Evolutionary conservation across 2,329 filamentous ascomycete genomes (phyloP).

Genomic region (Chaetomium sp.): DNA sequence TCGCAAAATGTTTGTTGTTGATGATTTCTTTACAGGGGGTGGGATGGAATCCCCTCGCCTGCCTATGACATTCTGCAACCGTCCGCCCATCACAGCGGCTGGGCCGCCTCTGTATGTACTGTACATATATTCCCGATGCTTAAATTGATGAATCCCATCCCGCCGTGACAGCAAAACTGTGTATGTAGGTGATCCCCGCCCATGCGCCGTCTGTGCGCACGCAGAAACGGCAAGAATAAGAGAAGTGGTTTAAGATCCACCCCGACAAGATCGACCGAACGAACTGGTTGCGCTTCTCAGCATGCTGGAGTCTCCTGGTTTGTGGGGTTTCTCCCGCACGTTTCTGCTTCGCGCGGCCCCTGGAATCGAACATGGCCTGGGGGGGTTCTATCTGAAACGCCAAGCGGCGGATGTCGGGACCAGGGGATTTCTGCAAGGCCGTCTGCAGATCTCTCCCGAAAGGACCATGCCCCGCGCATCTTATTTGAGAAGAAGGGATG

Average conservation of each 20-base stretch:
- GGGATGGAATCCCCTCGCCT: neutral
- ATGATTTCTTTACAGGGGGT: neutral
- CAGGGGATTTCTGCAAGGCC: constrained; percentile 5
- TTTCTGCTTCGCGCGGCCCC: neutral
- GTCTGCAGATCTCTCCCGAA: constrained; percentile 11
- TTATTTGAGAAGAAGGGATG: neutral
- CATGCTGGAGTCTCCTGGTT: neutral
- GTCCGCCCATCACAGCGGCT: neutral
- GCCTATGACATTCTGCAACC: neutral
- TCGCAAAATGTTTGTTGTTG: neutral
- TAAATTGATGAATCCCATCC: neutral
- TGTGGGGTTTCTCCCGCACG: neutral
- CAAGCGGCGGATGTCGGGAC: constrained; percentile 21
- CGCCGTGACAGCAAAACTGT: neutral
- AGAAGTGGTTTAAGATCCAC: neutral
- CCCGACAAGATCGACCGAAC: neutral
- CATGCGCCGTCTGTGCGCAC: neutral
- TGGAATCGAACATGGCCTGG: constrained; percentile 6
- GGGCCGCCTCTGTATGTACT: too few relatives aligned
- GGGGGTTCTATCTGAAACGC: constrained; percentile 24
- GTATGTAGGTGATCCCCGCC: too few relatives aligned
- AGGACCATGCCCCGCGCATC: neutral
- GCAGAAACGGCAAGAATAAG: constrained; percentile 4
- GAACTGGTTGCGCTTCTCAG: neutral
- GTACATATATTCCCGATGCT: neutral